A percentile compares a stretch with the other conserved stretches of the same genome.
These are phyloP conservation scores for Asterella californica DNA, from an alignment of 225 moss, liverwort and hornwort species.

Conservation along the genomic window DNA sequence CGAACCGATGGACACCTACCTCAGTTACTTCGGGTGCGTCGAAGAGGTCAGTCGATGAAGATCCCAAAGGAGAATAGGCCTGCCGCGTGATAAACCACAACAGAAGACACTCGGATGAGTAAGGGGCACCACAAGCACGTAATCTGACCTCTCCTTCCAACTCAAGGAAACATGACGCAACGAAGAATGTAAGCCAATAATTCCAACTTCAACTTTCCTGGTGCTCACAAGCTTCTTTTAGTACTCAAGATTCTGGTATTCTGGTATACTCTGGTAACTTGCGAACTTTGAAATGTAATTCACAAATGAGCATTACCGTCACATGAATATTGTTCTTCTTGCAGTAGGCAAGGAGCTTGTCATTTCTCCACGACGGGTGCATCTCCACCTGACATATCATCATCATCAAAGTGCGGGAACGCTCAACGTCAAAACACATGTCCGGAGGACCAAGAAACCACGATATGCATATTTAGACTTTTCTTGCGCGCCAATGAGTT, in stretches of 20 bases:
- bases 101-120: not conserved
- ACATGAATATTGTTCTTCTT: constrained; percentile 35
- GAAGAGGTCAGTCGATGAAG: constrained; percentile 17
- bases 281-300: no score
- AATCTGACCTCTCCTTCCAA: no score
- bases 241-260: no score
- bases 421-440: no score
- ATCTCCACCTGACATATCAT: constrained; percentile 35
- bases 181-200: no score
- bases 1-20: not conserved
- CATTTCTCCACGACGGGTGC: constrained; percentile 43
- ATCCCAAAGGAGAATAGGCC: constrained; percentile 45
- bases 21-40: constrained; percentile 20
- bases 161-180: no score
- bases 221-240: no score
- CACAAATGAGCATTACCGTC: constrained; percentile 23
- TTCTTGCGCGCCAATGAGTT: not conserved
- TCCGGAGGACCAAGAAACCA: no score
- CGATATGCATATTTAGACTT: no score
- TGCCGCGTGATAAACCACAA: not conserved
- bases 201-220: no score
- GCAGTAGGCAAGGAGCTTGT: constrained; percentile 30
- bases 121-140: not conserved
- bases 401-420: not conserved
- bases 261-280: no score